Evolutionary conservation across 768 basidiomycete species (phyloP), one percentile per base, ranked within the genome.

Genomic region (Mycena kentingensis): DNA sequence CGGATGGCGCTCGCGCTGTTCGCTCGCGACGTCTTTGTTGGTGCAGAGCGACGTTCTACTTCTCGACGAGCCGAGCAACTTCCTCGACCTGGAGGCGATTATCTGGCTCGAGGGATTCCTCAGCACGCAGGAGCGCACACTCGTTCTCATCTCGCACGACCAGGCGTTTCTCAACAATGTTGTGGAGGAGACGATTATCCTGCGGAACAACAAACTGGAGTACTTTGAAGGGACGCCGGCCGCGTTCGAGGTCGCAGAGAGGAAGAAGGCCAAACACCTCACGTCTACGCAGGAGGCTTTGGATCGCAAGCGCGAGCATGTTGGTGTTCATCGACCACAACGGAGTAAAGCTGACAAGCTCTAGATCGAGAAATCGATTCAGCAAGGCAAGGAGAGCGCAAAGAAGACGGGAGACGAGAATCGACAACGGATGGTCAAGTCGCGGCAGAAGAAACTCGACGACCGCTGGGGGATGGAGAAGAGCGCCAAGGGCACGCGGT

Each of bases 121-220:
- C 4, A 64, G 68, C 19, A 71, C 67, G 36, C 66, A 73, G 43
- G 61, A 63, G 18, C 66, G 75, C 36, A 84, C 83, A 0, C 66
- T 87, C n/a, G 74, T 88, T 22, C 65, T 88, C 46, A 79, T 83
- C 22, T 80, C 85, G 0, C 87, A 88, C 58, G 87, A 88, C 63
- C 79, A 81, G 36, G 77, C 75, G 19, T 87, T 89, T 60, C 68
- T 83, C 24, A 77, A 85, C 55, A 67, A 72, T 6, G 77, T 87
- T 26, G 79, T 79, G 3, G 79, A 86, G 13, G 82, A 86, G 60
- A 78, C 80, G 0, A 77, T 88, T 27, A 73, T 81, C n/a, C 72
- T 89, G 32, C 76, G 83, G 4, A 70, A 82, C 41, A 70, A 74
- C 51, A 72, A 65, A 10, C 70, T 89, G 3, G 66, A 67, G 16